Conservation (phyloP, 805 yeast genomes). For the Candida ortonii region DNA sequence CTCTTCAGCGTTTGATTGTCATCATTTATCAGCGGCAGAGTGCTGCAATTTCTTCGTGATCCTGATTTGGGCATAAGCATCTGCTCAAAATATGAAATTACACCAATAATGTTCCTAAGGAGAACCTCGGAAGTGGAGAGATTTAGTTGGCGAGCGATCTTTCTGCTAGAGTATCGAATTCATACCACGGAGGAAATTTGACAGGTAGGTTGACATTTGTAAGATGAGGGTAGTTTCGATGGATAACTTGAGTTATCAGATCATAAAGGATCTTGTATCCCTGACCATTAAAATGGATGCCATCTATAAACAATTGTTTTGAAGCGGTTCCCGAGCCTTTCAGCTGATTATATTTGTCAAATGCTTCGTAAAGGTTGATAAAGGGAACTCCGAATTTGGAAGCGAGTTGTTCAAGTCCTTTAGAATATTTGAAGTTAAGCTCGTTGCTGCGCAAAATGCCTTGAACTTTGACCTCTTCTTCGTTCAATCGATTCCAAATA, state of each 20-base stretch:
- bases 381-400: slow-evolving; percentile 47
- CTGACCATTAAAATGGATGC: slow-evolving; percentile 42
- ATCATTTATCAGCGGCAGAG: too few relatives aligned
- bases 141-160: too few relatives aligned
- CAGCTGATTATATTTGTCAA: slow-evolving; percentile 27
- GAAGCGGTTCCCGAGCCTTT: slow-evolving; percentile 17
- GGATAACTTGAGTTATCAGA: slow-evolving; percentile 31
- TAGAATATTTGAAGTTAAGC: slow-evolving; percentile 45
- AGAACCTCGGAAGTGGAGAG: too few relatives aligned
- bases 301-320: slow-evolving; percentile 37
- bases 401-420: slow-evolving; percentile 49
- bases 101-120: too few relatives aligned
- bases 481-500: slow-evolving; percentile 36
- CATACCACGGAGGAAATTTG: slow-evolving; percentile 24
- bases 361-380: slow-evolving; percentile 50
- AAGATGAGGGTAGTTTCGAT: slow-evolving; percentile 34
- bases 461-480: slow-evolving; percentile 30
- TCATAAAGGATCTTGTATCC: slow-evolving; percentile 40
- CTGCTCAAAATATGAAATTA: too few relatives aligned
- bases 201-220: slow-evolving; percentile 16
- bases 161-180: too few relatives aligned
- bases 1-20: too few relatives aligned
- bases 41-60: too few relatives aligned
- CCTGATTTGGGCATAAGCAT: too few relatives aligned
- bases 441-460: slow-evolving; percentile 43